Conservation (phyloP, 208 protist genomes). For the Trypanosoma theileri region DNA sequence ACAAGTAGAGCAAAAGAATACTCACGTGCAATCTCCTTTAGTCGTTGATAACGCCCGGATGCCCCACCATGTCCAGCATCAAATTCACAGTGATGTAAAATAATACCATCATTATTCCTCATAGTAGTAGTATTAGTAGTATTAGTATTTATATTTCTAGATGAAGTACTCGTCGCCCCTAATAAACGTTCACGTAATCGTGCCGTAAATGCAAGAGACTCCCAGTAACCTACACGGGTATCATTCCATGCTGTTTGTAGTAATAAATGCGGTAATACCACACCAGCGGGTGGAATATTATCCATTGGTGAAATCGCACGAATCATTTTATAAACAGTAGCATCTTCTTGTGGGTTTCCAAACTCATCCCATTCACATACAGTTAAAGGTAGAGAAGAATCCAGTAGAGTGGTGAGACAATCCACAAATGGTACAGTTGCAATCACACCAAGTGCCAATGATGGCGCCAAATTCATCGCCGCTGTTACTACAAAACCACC, state of each 20-base stretch:
- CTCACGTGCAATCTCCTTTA: slow-evolving; percentile 62
- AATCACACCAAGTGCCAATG: slow-evolving; percentile 54
- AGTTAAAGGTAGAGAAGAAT: slow-evolving; percentile 70
- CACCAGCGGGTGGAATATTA: slow-evolving; percentile 39
- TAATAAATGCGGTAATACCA: slow-evolving; percentile 45
- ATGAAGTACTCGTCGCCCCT: background rate
- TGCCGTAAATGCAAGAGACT: slow-evolving; percentile 55
- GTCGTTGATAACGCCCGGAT: slow-evolving; percentile 56
- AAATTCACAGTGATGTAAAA: slow-evolving; percentile 57
- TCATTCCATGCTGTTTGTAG: slow-evolving; percentile 64
- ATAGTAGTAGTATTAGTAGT: background rate
- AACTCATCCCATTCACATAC: slow-evolving; percentile 87
- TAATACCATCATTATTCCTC: slow-evolving; percentile 15
- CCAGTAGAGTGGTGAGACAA: slow-evolving; percentile 79
- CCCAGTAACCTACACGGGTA: slow-evolving; percentile 69
- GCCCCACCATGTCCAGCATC: slow-evolving; percentile 55
- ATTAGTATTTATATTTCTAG: background rate
- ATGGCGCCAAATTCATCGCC: slow-evolving; percentile 59
- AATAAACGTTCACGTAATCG: slow-evolving; percentile 35
- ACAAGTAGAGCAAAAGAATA: slow-evolving; percentile 55
- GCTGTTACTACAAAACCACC: slow-evolving; percentile 84
- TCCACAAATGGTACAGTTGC: slow-evolving; percentile 89
- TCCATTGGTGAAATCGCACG: slow-evolving; percentile 73
- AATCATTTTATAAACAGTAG: slow-evolving; percentile 63
- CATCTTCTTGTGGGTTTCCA: slow-evolving; percentile 76